Evolutionary conservation across 257 asterid genomes (phyloP).

Genomic region (Schizonepeta tenuifolia): DNA sequence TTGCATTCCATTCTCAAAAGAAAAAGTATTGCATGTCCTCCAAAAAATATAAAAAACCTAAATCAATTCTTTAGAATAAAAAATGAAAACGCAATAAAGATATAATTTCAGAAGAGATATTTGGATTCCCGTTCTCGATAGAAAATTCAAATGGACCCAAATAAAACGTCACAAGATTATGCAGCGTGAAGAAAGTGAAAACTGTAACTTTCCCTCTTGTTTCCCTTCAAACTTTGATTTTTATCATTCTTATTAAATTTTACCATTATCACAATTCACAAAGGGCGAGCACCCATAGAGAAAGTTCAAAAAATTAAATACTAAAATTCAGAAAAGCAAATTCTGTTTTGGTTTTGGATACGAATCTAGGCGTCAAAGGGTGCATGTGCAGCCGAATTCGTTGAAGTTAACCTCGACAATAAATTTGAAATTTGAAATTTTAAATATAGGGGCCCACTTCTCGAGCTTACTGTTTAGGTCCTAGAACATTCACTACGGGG

Average conservation of each 20-base stretch:
- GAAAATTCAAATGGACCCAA: constrained; percentile 16
- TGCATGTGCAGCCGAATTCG: constrained; percentile 33
- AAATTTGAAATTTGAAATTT: not conserved
- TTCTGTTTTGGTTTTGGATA: constrained; percentile 32
- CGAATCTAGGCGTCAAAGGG: constrained; percentile 38
- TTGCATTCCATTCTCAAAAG: too few species aligned
- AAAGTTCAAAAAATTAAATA: not conserved
- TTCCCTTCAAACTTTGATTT: constrained; percentile 18
- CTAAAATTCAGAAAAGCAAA: constrained; percentile 14
- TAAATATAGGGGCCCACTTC: not conserved
- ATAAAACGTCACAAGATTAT: constrained; percentile 30
- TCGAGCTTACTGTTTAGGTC: too few species aligned
- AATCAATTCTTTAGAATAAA: not conserved
- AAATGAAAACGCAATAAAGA: not conserved
- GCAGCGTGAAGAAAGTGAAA: constrained; percentile 24
- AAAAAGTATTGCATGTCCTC: too few species aligned
- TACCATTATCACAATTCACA: not conserved
- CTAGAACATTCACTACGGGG: too few species aligned
- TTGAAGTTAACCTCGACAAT: not conserved
- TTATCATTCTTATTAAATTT: not conserved
- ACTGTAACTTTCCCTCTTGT: constrained; percentile 34
- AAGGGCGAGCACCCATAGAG: not conserved
- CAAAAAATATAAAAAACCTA: not conserved
- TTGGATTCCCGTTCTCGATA: not conserved
- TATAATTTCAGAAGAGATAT: not conserved